Evolutionary conservation across 306 rosid genomes (phyloP), one percentile per base, ranked within the genome.

Genomic region (Vigna reflexopilosa): DNA sequence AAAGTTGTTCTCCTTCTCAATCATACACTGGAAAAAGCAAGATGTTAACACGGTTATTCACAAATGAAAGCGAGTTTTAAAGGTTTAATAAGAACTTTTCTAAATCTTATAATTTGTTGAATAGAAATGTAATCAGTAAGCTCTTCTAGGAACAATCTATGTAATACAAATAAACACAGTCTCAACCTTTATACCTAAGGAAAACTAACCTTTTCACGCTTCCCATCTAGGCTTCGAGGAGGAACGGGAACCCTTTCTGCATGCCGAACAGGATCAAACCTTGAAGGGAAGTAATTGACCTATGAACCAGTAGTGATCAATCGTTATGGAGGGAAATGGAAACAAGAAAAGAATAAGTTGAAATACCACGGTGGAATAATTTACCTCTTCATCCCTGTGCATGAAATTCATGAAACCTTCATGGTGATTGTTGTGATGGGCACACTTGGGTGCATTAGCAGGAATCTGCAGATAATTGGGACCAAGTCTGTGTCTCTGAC

Each of bases 391-490:
- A 63, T 93, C 94, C 80, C 96, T 90, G 85, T 91, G 94, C 90
- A 91, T 91, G 87, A 88, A 89, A 82, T 93, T 93, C 96, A 93
- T 93, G 81, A 88, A 76, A 81, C 98, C 96, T 0, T 91, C 94
- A 54, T 93, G 88, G 86, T 93, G 98, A 72, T 91, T 91, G 88
- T 91, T 93, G 87, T 91, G 94, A 83, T 91, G 93, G 56, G 93
- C 86, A 78, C 82, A 80, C 86, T 91, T 93, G 76, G 98, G 96
- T 62, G 98, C 90, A 80, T 93, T 93, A 38, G 20, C 90, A 49
- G 98, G 98, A 82, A 93, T 89, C 79, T 89, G 94, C 74, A 93
- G 86, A 78, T 91, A 93, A 87, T 93, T 93, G 48, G 98, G 94
- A 72, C 98, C 98, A 55, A 93, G 96, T 76, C 98, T 94, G 80